These are phyloP conservation scores for Lecanicillium sp. DNA, from an alignment of 2,329 filamentous ascomycete species.

Conservation along the genomic window DNA sequence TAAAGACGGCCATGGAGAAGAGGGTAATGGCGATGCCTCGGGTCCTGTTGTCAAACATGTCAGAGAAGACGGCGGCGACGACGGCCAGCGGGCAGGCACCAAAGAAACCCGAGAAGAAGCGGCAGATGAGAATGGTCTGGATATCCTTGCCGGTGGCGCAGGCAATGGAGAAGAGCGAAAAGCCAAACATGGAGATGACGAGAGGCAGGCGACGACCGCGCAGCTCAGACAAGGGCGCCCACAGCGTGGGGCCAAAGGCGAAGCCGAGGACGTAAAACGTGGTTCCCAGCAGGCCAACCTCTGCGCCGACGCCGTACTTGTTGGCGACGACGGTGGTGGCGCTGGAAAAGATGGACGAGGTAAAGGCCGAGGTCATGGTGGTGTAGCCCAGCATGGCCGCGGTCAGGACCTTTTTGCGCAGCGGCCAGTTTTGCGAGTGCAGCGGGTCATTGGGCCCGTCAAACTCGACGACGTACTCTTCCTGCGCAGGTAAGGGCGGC, in stretches of 20 bases:
- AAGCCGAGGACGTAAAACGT: constrained; percentile 66
- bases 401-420: constrained; percentile 67
- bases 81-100: constrained; percentile 62
- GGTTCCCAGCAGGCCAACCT: constrained; percentile 58
- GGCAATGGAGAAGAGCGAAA: constrained; percentile 60
- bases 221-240: constrained; percentile 67
- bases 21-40: constrained; percentile 42
- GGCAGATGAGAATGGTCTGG: constrained; percentile 60
- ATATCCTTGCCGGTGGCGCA: constrained; percentile 60
- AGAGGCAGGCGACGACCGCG: constrained; percentile 58
- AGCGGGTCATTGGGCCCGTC: constrained; percentile 75
- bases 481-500: constrained; percentile 58
- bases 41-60: constrained; percentile 61
- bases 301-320: constrained; percentile 52
- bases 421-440: constrained; percentile 81
- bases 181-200: constrained; percentile 56
- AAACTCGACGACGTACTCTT: constrained; percentile 80
- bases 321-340: constrained; percentile 50
- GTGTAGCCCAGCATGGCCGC: constrained; percentile 65
- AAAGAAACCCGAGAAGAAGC: constrained; percentile 68
- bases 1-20: constrained; percentile 48
- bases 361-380: constrained; percentile 63
- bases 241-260: constrained; percentile 63
- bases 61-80: constrained; percentile 63
- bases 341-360: constrained; percentile 67